Percentiles rank a stretch among this genome's conserved stretches.
These are phyloP conservation scores for Dovyalis caffra DNA, from an alignment of 345 rosid genomes.

Conservation along the genomic window DNA sequence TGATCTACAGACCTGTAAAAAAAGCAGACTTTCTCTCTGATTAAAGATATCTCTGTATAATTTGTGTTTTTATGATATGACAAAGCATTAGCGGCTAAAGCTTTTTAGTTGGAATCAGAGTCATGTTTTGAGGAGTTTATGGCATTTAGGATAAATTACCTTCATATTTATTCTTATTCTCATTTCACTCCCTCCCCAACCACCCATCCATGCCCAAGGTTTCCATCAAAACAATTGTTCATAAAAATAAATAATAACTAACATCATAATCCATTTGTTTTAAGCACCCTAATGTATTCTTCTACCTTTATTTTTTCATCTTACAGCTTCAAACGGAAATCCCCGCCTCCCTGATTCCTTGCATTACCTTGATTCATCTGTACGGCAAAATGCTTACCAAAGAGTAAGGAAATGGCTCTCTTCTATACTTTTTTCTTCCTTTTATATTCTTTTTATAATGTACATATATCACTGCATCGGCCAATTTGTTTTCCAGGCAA, in stretches of 20 bases:
- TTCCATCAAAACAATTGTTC: background rate
- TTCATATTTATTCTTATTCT: background rate
- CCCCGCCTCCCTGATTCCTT: slow-evolving; percentile 87
- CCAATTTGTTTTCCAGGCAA: slow-evolving; percentile 49
- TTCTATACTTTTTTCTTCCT: background rate
- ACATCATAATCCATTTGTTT: background rate
- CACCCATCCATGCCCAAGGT: background rate
- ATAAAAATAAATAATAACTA: background rate
- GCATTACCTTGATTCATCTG: slow-evolving; percentile 76
- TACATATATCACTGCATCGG: background rate
- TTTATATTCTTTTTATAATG: slow-evolving; percentile 5
- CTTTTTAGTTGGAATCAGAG: background rate
- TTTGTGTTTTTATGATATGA: background rate
- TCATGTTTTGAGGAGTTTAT: background rate
- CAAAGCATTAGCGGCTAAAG: background rate
- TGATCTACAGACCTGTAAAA: background rate
- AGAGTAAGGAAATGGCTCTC: slow-evolving; percentile 40
- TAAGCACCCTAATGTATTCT: background rate
- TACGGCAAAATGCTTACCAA: slow-evolving; percentile 71
- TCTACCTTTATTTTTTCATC: slow-evolving; percentile 1
- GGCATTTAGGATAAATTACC: background rate
- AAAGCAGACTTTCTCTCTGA: background rate
- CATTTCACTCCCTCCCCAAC: slow-evolving; percentile 1
- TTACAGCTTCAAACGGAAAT: slow-evolving; percentile 89
- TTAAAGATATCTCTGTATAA: background rate